These are phyloP conservation scores for Lodderomyces elongisporus DNA, from an alignment of 1,139 yeast genomes.

Conservation along the genomic window DNA sequence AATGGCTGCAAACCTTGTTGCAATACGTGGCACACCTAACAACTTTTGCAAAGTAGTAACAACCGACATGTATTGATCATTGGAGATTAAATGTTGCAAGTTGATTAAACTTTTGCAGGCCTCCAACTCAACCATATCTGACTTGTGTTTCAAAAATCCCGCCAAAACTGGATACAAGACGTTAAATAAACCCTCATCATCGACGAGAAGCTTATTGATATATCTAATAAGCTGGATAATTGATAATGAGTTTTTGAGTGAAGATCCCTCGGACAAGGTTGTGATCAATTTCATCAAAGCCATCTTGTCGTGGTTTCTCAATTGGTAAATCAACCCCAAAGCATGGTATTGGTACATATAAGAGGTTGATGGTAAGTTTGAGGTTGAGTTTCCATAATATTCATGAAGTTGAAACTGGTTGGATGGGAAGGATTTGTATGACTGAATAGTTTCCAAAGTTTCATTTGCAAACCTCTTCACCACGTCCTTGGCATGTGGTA, in stretches of 20 bases:
- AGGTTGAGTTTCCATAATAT: conserved; percentile 45
- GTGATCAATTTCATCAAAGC: conserved; percentile 88
- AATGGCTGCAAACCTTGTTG: conserved; percentile 89
- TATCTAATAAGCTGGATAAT: conserved; percentile 81
- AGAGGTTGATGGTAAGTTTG: conserved; percentile 60
- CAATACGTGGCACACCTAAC: conserved; percentile 82
- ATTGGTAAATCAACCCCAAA: conserved; percentile 78
- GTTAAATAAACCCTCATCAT: conserved; percentile 51
- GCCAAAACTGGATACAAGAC: conserved; percentile 62
- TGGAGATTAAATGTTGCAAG: conserved; percentile 53
- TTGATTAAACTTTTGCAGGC: conserved; percentile 80
- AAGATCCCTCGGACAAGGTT: conserved; percentile 59
- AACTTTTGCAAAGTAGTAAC: conserved; percentile 70
- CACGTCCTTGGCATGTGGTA: conserved; percentile 86
- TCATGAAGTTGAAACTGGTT: conserved; percentile 52
- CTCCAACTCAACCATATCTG: conserved; percentile 89
- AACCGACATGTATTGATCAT: conserved; percentile 61
- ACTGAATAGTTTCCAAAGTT: conserved; percentile 77
- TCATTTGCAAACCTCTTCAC: conserved; percentile 93
- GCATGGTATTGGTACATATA: conserved; percentile 95
- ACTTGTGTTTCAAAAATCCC: conserved; percentile 72
- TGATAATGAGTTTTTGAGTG: conserved; percentile 71
- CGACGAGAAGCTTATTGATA: conserved; percentile 62
- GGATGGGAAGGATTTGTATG: conserved; percentile 63
- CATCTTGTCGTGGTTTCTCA: conserved; percentile 90